A percentile compares a stretch with the other conserved stretches of the same genome.
Evolutionary conservation across 2,329 filamentous ascomycete species (phyloP).

Genomic region (Iodosphaeria phyllophila): DNA sequence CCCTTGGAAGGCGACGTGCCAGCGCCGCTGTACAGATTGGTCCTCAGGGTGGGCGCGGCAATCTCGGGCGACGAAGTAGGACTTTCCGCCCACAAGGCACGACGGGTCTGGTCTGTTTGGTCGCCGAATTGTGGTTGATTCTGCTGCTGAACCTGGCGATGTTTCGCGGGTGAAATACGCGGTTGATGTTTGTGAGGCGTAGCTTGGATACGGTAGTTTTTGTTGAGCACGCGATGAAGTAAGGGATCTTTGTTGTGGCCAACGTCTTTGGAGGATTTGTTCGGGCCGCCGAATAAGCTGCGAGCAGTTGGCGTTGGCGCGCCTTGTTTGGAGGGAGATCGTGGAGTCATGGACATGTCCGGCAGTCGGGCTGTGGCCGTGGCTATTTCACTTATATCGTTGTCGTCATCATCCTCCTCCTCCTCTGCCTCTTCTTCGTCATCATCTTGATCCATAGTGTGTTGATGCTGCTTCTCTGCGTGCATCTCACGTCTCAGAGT

Average conservation of each 20-base stretch:
- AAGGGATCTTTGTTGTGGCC: slow-evolving; percentile 49
- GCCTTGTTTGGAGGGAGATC: slow-evolving; percentile 32
- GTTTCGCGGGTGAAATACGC: slow-evolving; percentile 11
- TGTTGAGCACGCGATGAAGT: slow-evolving; percentile 82
- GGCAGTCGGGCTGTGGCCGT: slow-evolving; percentile 34
- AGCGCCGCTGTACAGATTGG: slow-evolving; percentile 54
- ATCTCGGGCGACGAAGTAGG: slow-evolving; percentile 60
- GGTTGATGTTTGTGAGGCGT: slow-evolving; percentile 52
- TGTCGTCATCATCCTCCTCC: slow-evolving; percentile 18
- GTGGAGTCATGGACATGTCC: slow-evolving; percentile 44
- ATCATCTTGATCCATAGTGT: slow-evolving; percentile 16
- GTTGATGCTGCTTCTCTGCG: too few relatives aligned
- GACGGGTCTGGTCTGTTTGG: slow-evolving; percentile 15
- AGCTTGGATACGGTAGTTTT: slow-evolving; percentile 83
- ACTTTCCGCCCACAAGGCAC: slow-evolving; percentile 31
- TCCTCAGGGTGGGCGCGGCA: slow-evolving; percentile 63
- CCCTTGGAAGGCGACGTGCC: slow-evolving; percentile 46
- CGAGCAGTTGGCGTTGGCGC: slow-evolving; percentile 11
- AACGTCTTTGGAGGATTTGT: slow-evolving; percentile 5
- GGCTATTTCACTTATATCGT: slow-evolving; percentile 24
- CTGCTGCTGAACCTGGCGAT: slow-evolving; percentile 2
- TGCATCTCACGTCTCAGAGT: slow-evolving; percentile 48
- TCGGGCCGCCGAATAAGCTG: slow-evolving; percentile 7
- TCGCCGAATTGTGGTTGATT: slow-evolving; percentile 10
- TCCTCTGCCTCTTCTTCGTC: slow-evolving; percentile 11